Evolutionary conservation across 176 grass and related monocot genomes (phyloP).

Genomic region (Lolium rigidum): DNA sequence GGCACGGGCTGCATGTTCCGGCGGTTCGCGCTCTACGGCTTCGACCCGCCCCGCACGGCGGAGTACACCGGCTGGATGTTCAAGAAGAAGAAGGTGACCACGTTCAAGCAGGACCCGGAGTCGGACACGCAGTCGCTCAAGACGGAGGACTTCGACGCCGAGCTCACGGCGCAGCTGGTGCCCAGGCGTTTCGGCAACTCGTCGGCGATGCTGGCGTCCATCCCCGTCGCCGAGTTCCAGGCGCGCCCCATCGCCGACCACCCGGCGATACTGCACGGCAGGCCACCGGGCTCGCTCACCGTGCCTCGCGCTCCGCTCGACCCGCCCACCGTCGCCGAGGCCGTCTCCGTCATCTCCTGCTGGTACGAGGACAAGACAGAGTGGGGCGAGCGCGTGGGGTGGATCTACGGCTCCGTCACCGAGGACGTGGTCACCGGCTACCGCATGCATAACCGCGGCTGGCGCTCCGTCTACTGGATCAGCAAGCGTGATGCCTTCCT

Average conservation of each 20-base stretch:
- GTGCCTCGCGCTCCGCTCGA: constrained; percentile 71
- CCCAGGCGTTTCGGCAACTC: constrained; percentile 92
- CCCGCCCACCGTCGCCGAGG: constrained; percentile 83
- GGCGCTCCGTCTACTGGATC: constrained; percentile 95
- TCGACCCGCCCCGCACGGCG: constrained; percentile 81
- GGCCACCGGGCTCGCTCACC: constrained; percentile 74
- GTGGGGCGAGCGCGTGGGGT: constrained; percentile 96
- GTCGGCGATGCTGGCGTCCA: constrained; percentile 71
- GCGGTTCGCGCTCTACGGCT: constrained; percentile 91
- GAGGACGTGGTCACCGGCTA: constrained; percentile 98
- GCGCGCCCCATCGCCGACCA: constrained; percentile 83
- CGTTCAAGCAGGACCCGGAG: constrained; percentile 55
- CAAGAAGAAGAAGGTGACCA: constrained; percentile 70
- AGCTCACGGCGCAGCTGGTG: constrained; percentile 65
- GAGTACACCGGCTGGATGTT: constrained; percentile 73
- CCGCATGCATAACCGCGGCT: constrained; percentile 98
- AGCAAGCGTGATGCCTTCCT: constrained; percentile 94
- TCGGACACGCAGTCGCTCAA: constrained; percentile 63
- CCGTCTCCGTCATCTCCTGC: constrained; percentile 88
- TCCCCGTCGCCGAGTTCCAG: constrained; percentile 91
- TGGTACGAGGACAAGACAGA: constrained; percentile 99
- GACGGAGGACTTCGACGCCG: constrained; percentile 76
- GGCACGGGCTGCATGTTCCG: constrained; percentile 93
- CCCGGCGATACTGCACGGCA: constrained; percentile 72
- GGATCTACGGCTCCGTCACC: constrained; percentile 96